These are phyloP conservation scores for Entoloma clypeatum DNA, from an alignment of 1,284 basidiomycete genomes.

Conservation along the genomic window DNA sequence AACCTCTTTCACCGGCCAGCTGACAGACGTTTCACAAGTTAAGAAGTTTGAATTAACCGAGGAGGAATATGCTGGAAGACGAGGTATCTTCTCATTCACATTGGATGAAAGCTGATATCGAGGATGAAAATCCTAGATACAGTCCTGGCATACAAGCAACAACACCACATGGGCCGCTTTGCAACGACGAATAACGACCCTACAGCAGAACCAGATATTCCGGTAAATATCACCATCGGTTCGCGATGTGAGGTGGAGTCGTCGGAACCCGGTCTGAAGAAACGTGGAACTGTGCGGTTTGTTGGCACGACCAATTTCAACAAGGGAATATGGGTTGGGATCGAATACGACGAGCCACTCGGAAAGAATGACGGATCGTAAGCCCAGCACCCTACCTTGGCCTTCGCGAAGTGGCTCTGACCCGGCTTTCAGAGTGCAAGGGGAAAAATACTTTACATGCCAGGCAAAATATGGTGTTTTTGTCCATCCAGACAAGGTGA, in stretches of 20 bases:
- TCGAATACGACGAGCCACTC: slow-evolving; percentile 95
- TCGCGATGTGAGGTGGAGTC: slow-evolving; percentile 83
- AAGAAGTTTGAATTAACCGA: slow-evolving; percentile 91
- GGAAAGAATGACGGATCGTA: slow-evolving; percentile 96
- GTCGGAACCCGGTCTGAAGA: slow-evolving; percentile 58
- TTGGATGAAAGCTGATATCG: too few relatives aligned
- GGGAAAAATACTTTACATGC: slow-evolving; percentile 83
- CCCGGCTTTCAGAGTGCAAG: slow-evolving; percentile 63
- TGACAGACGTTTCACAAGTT: slow-evolving; percentile 81
- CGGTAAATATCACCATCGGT: slow-evolving; percentile 54
- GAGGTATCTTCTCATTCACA: too few relatives aligned
- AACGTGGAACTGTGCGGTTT: slow-evolving; percentile 83
- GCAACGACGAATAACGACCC: slow-evolving; percentile 43
- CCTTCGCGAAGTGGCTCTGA: slow-evolving; percentile 3
- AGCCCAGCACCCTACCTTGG: slow-evolving; percentile 32
- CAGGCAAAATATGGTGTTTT: slow-evolving; percentile 80
- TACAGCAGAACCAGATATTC: slow-evolving; percentile 21
- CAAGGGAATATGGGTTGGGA: slow-evolving; percentile 82
- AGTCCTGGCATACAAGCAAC: slow-evolving; percentile 87
- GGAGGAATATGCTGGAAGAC: slow-evolving; percentile 77
- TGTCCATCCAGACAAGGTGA: slow-evolving; percentile 81
- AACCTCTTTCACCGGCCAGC: slow-evolving; percentile 70
- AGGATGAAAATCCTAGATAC: slow-evolving; percentile 81
- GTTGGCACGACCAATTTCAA: slow-evolving; percentile 82
- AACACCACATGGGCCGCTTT: slow-evolving; percentile 88